phyloP scores from a whole-genome alignment of 2,329 filamentous ascomycete species.

The Blumeriella jaapii region DNA sequence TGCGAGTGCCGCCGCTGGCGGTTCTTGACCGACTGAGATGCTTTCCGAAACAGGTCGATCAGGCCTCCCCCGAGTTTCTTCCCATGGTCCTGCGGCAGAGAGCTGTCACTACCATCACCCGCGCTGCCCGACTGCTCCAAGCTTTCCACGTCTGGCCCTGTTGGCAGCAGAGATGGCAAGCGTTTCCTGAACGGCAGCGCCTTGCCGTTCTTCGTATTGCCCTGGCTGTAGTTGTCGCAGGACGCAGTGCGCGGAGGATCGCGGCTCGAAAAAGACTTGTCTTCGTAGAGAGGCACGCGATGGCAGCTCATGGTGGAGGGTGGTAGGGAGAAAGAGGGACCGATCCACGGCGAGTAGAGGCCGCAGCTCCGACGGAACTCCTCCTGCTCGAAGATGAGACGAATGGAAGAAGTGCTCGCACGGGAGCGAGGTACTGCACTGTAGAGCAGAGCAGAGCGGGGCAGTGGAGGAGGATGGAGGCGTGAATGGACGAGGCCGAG shows the following conservation, averaged over 20 bases:
- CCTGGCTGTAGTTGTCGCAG: conserved; percentile 21
- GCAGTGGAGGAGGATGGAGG: too few species aligned
- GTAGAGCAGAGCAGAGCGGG: too few species aligned
- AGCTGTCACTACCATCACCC: background rate
- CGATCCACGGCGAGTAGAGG: too few species aligned
- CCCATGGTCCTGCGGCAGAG: conserved; percentile 7
- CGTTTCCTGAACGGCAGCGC: conserved; percentile 16
- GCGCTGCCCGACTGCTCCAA: conserved; percentile 3
- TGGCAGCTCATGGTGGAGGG: too few species aligned
- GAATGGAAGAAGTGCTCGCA: too few species aligned
- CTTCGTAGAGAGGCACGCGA: too few species aligned
- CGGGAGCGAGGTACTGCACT: too few species aligned
- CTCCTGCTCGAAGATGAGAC: too few species aligned
- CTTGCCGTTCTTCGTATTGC: background rate
- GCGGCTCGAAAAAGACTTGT: conserved; percentile 27
- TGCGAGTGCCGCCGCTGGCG: conserved; percentile 23
- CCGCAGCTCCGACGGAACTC: too few species aligned
- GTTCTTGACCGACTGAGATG: conserved; percentile 24
- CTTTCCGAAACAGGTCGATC: conserved; percentile 22
- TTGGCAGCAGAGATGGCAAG: conserved; percentile 16
- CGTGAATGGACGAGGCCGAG: too few species aligned
- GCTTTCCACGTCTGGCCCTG: conserved; percentile 6
- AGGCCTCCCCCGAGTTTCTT: conserved; percentile 19
- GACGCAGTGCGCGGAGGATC: conserved; percentile 21
- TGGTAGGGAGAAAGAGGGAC: too few species aligned